Conservation (phyloP, 345 rosid genomes). For the Eutrema heterophyllum region DNA sequence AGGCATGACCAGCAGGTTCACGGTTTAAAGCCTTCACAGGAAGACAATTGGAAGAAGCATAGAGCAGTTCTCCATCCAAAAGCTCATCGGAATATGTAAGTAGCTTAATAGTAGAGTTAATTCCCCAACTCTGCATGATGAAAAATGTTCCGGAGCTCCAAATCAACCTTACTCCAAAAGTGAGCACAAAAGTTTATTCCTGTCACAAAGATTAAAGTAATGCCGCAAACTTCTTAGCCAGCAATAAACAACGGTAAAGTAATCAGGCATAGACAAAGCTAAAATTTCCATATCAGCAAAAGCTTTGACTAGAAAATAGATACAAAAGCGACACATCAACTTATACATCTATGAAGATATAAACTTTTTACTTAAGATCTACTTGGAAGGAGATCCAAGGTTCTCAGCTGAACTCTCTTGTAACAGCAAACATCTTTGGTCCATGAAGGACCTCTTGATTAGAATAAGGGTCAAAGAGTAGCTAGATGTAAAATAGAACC, state of each 20-base stretch:
- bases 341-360: neutral
- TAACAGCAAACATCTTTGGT: neutral
- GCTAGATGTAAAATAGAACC: neutral
- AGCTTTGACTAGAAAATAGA: neutral
- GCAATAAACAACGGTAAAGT: neutral
- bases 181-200: neutral
- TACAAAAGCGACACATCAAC: neutral
- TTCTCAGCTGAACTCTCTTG: neutral
- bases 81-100: conserved; percentile 72
- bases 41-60: conserved; percentile 63
- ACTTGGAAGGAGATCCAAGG: neutral
- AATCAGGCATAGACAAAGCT: neutral
- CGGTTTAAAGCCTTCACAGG: conserved; percentile 67
- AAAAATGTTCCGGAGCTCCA: neutral
- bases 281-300: neutral
- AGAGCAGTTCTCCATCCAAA: conserved; percentile 55
- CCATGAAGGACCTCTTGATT: neutral
- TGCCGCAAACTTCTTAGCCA: neutral
- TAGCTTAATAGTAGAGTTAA: conserved; percentile 38
- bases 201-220: conserved; percentile 11
- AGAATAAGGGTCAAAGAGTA: neutral
- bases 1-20: conserved; percentile 95
- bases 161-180: conserved; percentile 1
- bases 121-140: conserved; percentile 36
- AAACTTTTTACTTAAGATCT: neutral